Evolutionary conservation across 768 basidiomycete genomes (phyloP), one percentile per base, ranked within the genome.

Genomic region (Phanerodontia chrysosporium): DNA sequence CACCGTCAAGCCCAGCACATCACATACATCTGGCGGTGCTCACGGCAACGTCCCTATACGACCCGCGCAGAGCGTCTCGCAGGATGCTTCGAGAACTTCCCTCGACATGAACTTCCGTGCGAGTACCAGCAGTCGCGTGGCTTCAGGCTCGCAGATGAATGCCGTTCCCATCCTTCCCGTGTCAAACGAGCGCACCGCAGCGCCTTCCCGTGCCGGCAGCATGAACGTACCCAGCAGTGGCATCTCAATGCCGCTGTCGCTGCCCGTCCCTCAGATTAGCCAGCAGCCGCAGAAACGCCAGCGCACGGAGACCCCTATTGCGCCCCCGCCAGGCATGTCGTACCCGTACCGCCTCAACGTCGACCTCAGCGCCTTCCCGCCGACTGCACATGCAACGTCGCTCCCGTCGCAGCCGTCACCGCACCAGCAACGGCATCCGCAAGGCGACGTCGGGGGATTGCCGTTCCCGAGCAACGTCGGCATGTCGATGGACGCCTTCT

Each of bases 321-420:
- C 32, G 51, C 61, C 58, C 35, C 55, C 45, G 45, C 56, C 55
- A 18, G 60, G 57, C 52, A 53, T 59, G 28, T 44, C 61, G 27
- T 70, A 66, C 54, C 67, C 69, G 13, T 70, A 67, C 62, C 64
- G 67, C 13, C 58, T 70, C 44, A 66, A 68, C 51, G 66, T 70
- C 58, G 69, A 70, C 61, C 61, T 70, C 25, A 64, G 57, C 44
- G 46, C 62, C 24, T 67, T 61, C 55, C 59, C 63, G 28, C 52
- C 58, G 28, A 54, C 61, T 29, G 60, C 52, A 21, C 51, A 59
- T 35, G 59, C 57, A n/a, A 16, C 56, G 45, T 60, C 55, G 58
- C 51, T 68, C n/a, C 54, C 64, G 10, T 25, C 30, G 51, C 58
- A 49, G 24, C 36, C n/a, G 22, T 36, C 28, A 13, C 49, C 27